Conservation (phyloP, 805 yeast species). For the Jamesozyma piceae region DNA sequence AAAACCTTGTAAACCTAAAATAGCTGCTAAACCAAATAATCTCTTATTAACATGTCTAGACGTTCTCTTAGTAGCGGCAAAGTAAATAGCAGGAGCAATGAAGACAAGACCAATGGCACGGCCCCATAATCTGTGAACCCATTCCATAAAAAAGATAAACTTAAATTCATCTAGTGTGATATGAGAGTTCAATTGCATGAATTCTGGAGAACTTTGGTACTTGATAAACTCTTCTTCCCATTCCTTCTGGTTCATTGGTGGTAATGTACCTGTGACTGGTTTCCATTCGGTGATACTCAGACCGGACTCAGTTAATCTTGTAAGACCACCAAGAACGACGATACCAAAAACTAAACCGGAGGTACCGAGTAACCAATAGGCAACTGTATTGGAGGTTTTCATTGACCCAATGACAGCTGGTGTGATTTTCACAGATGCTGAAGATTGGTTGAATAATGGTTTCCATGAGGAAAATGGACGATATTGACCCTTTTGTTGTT, state of each 20-base stretch:
- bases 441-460: neutral
- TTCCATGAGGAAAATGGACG: neutral
- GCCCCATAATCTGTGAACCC: constrained; percentile 93
- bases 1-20: constrained; percentile 88
- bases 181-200: constrained; percentile 77
- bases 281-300: constrained; percentile 96
- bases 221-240: constrained; percentile 82
- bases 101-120: constrained; percentile 80
- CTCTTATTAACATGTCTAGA: constrained; percentile 58
- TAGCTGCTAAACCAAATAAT: constrained; percentile 59
- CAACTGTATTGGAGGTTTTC: constrained; percentile 48
- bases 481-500: neutral
- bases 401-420: constrained; percentile 17
- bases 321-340: constrained; percentile 91
- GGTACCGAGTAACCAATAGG: constrained; percentile 81
- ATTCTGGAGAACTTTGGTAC: constrained; percentile 84
- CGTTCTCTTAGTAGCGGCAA: constrained; percentile 56
- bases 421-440: neutral
- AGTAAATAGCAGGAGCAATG: constrained; percentile 77
- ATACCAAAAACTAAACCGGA: constrained; percentile 88
- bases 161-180: constrained; percentile 80
- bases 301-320: constrained; percentile 93
- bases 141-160: constrained; percentile 92
- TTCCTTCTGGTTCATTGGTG: constrained; percentile 70
- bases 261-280: constrained; percentile 91